Evolutionary conservation across 2,329 filamentous ascomycete species (phyloP), one percentile per base, ranked within the genome.

Genomic region (Fusarium anthophilum): DNA sequence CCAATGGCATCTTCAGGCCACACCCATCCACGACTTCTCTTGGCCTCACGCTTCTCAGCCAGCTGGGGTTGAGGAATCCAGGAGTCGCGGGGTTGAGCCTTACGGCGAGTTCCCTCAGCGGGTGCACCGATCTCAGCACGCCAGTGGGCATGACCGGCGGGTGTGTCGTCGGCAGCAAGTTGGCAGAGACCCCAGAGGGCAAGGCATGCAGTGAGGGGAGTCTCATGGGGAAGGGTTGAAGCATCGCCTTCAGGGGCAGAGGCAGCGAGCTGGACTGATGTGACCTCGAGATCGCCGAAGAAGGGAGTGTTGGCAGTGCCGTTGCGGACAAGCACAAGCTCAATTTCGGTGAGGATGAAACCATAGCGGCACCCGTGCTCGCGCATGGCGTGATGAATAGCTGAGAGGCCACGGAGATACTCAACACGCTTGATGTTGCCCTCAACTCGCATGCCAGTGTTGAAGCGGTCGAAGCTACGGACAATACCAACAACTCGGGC

Each of bases 261-360:
- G 50, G 83, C 79, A n/a, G 87, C 87, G 44, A 92, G 87, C 77
- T 89, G 89, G 26, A 92, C 87, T 48, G 86, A 88, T 24, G 86
- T 85, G 35, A 97, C 88, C 82, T 98, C 95, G 10, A 98, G 86
- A 82, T 92, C 94, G n/a, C 96, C 95, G 79, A 98, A 98, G 81
- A 94, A 91, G 0, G 95, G 95, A 3, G 91, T 91, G 45, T 87
- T 84, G 78, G 88, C 92, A 76, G 81, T 89, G 59, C 95, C 95
- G 75, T 93, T 94, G 78, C 95, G 94, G 2, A 98, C 94, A 77
- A 96, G 91, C 44, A 98, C 92, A 14, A 98, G 91, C 84, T 98
- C 96, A 77, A 98, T 98, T 84, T 98, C 96, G 3, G 94, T 98
- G 80, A 98, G 91, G 82, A 98, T 96, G 86, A 98, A 98, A 62